A percentile compares a stretch with the other conserved stretches of the same genome.
These are phyloP conservation scores for Linum usitatissimum DNA, from an alignment of 345 rosid genomes.

Conservation along the genomic window DNA sequence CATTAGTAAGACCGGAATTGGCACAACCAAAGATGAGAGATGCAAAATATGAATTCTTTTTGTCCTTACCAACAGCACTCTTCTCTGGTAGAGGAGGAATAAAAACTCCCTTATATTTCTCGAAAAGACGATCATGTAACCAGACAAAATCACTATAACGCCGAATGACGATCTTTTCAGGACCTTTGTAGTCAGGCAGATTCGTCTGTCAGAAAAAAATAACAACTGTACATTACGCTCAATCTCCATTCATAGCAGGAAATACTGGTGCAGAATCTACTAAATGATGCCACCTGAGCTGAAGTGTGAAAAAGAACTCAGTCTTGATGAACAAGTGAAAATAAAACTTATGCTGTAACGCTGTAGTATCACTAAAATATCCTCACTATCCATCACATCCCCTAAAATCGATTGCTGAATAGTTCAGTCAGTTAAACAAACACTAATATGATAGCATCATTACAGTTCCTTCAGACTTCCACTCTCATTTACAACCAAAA, in stretches of 20 bases:
- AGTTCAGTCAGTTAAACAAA: not conserved
- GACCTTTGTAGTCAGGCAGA: slow-evolving; percentile 73
- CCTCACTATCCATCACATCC: too few relatives aligned
- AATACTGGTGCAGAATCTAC: not conserved
- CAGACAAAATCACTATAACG: slow-evolving; percentile 93
- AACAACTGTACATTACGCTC: not conserved
- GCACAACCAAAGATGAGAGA: not conserved
- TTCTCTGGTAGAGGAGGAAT: slow-evolving; percentile 97
- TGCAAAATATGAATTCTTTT: not conserved
- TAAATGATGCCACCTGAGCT: too few relatives aligned
- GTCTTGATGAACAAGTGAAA: too few relatives aligned
- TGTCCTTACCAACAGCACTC: slow-evolving; percentile 79
- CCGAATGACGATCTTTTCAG: slow-evolving; percentile 93
- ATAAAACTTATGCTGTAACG: too few relatives aligned
- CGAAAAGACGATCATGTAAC: slow-evolving; percentile 82
- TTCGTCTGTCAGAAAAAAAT: slow-evolving; percentile 50
- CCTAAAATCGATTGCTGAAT: too few relatives aligned
- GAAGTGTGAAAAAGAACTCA: too few relatives aligned
- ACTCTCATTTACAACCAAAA: not conserved
- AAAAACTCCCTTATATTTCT: slow-evolving; percentile 77
- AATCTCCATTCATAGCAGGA: not conserved
- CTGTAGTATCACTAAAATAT: too few relatives aligned
- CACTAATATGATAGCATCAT: not conserved
- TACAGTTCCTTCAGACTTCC: not conserved
- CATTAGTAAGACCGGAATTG: too few relatives aligned